Base-by-base conservation (phyloP, 257 asterid genomes). In the Gardenia jasminoides region DNA sequence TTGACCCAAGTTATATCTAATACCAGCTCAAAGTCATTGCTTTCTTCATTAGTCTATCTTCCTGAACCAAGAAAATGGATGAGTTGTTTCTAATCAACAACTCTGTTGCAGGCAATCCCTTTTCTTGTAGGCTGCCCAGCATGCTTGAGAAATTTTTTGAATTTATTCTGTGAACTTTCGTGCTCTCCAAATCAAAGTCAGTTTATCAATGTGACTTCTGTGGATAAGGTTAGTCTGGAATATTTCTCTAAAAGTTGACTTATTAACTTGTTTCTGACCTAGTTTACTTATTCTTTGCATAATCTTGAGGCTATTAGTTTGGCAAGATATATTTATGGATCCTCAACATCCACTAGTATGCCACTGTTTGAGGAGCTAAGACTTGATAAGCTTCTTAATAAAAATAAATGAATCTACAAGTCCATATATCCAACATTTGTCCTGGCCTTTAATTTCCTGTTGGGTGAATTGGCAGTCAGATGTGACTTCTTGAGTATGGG, bases 61-160 rank as follows among this genome's bases (percentile, higher is more conserved):
- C 19, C 52, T 70, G 31, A 39, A n/a, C 0, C 7, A 36, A 20
- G 52, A 11, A 20, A 84, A 62, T n/a, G 67, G 43, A 71, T 47
- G 28, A 67, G 74, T 84, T 72, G 79, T 39, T 74, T 84, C 81
- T 62, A 81, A 70, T 71, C 84, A 62, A 31, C 67, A 12, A 26
- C 39, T 80, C 62, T 78, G 71, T 78, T 78, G 93, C 94, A 96
- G 99, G 99, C 97, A 76, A 88, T 96, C 85, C 99, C 99, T 76
- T 91, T 96, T 85, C 97, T 96, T 78, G 98, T 93, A 81, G 98
- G 99, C 71, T 96, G 99, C 87, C 99, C 99, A 69, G 97, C 99
- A 80, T 96, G 99, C 90, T 88, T 96, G 94, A 91, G 99, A 84
- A 96, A 93, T 85, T 96, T 96, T 82, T 87, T 96, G 91, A 96